Evolutionary conservation across 371 early-diverging fungal genomes (phyloP), one percentile per base, ranked within the genome.

Genomic region (Gilbertella persicaria): DNA sequence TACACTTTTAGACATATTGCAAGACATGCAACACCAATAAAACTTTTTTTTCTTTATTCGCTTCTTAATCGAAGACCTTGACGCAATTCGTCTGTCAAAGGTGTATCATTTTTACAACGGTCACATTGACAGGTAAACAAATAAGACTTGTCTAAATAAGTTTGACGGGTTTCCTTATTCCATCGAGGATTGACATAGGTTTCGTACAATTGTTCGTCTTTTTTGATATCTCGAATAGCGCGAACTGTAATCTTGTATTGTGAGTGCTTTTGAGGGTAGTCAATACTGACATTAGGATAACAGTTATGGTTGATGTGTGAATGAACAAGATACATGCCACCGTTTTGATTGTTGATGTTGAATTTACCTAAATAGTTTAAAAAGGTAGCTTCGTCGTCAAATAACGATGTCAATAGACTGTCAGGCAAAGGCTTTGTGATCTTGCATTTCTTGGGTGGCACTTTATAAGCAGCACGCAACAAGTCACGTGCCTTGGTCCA

Each of bases 321-420:
- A 24, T 86, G 86, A 21, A 84, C 66, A 20, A 84, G 61, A 55
- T 83, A 86, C 61, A 86, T 60, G 45, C 86, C 86, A 39, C 86
- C 86, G 42, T 80, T 81, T 56, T 86, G 86, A 55, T 86, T 84
- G 60, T 86, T 86, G 58, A 86, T 78, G 61, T 84, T 83, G 69
- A 81, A 86, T 56, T 82, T 77, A 39, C 86, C 86, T 17, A 86
- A 60, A 46, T 78, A 80, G 20, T 79, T 73, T 40, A 86, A 69
- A 53, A 80, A 86, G 2, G 81, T 81, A 33, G 79, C 74, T 43
- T 75, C 75, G 50, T 82, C 75, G 6, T 82, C 73, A 56, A 86
- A 84, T 19, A 84, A 51, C 13, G 65, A 50, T 10, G 66, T 50
- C 8, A 64, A 55, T 24, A 86, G 37, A 28, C 59, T 62, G 5